phyloP scores from a whole-genome alignment of 2,329 filamentous ascomycete species.

The Keithomyces neogunnii region DNA sequence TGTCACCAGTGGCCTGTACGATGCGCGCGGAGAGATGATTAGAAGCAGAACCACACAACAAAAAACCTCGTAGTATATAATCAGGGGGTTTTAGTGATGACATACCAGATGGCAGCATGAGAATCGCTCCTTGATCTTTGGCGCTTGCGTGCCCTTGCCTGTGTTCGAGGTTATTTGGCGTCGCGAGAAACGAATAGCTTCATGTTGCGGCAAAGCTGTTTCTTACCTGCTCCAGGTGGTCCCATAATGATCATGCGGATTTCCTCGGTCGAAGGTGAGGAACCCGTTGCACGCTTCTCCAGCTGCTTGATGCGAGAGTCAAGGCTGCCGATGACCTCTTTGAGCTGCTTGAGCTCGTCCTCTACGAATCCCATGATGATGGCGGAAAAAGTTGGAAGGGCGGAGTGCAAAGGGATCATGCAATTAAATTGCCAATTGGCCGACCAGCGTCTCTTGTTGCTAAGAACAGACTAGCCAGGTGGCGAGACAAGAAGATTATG shows the following conservation, averaged over 20 bases:
- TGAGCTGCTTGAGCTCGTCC: conserved; percentile 77
- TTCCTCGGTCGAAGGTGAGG: conserved; percentile 45
- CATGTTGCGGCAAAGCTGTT: background rate
- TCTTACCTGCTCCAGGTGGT: conserved; percentile 88
- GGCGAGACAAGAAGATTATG: background rate
- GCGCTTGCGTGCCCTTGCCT: conserved; percentile 99
- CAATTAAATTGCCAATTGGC: conserved; percentile 8
- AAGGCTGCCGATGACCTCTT: conserved; percentile 73
- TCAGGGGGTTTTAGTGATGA: conserved; percentile 8
- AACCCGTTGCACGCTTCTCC: conserved; percentile 61
- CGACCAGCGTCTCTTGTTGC: background rate
- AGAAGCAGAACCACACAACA: background rate
- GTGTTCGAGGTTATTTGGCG: conserved; percentile 10
- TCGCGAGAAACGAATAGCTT: background rate
- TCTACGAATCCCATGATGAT: conserved; percentile 76
- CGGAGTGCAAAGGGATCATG: conserved; percentile 5
- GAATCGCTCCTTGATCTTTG: conserved; percentile 97
- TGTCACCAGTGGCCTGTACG: conserved; percentile 86
- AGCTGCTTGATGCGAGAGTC: conserved; percentile 81
- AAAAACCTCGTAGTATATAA: conserved; percentile 5
- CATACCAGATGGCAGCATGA: conserved; percentile 92
- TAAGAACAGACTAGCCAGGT: background rate
- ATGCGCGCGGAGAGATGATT: conserved; percentile 3
- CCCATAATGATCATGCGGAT: conserved; percentile 98
- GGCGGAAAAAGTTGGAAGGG: conserved; percentile 18